These are phyloP conservation scores for Musa itinerans DNA, from an alignment of 176 grass and related monocot species.

Conservation along the genomic window DNA sequence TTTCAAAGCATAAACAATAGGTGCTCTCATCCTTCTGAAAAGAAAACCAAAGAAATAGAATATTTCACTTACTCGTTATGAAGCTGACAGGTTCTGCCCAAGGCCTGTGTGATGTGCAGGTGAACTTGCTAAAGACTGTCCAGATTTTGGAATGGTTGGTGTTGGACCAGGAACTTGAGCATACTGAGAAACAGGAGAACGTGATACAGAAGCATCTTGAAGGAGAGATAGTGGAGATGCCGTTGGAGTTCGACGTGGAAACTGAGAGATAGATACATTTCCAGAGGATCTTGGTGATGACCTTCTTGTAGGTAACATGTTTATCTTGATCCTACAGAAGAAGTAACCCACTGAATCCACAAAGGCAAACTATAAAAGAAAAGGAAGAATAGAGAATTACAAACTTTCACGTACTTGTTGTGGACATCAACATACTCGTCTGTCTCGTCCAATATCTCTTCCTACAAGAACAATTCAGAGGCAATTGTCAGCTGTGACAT, in stretches of 20 bases:
- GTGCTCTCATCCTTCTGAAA: no score
- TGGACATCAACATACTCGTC: slow-evolving; percentile 98
- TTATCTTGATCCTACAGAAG: slow-evolving; percentile 86
- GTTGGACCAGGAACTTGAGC: slow-evolving; percentile 37
- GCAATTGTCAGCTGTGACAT: not conserved
- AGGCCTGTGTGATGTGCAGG: not conserved
- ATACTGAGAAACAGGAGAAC: slow-evolving; percentile 37
- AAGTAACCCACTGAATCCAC: not conserved
- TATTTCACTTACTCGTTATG: slow-evolving; percentile 28
- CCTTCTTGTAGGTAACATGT: slow-evolving; percentile 82
- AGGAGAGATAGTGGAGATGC: slow-evolving; percentile 60
- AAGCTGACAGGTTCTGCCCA: slow-evolving; percentile 23
- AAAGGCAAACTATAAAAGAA: not conserved
- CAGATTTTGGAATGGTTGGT: slow-evolving; percentile 29
- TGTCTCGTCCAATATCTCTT: slow-evolving; percentile 93
- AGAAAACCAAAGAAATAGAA: not conserved
- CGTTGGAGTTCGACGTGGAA: slow-evolving; percentile 39
- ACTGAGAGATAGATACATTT: slow-evolving; percentile 33
- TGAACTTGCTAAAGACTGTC: slow-evolving; percentile 38
- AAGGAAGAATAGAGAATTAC: not conserved
- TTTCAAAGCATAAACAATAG: no score
- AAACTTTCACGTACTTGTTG: slow-evolving; percentile 68
- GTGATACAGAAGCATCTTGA: slow-evolving; percentile 33
- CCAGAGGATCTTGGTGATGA: slow-evolving; percentile 51
- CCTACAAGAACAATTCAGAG: slow-evolving; percentile 32